Evolutionary conservation across 139 green algal species (phyloP), one percentile per base, ranked within the genome.

Genomic region (Picochlorum sp.): DNA sequence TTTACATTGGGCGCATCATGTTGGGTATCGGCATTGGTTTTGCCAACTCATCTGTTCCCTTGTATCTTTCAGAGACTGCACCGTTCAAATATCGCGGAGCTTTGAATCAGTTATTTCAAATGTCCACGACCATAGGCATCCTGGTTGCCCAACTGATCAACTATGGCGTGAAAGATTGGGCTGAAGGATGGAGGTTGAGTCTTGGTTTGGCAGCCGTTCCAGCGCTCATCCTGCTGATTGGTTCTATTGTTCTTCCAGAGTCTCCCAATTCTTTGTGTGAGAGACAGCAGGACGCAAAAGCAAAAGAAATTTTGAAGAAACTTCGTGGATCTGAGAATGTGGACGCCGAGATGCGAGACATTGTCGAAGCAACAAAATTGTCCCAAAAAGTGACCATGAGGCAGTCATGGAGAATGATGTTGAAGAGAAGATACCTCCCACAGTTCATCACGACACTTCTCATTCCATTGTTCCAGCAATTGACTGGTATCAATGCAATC

Each of bases 11-110:
- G 3, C 76, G 87, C 21, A 56, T 90, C 14, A 65, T 85, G 21
- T 69, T 95, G 18, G 86, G 86, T 15, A 56, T 94, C 14, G 86
- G 82, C 4, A 78, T 94, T 15, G 86, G 84, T 14, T 78, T 90
- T 62, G 81, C 82, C 38, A 87, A 72, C 37, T 58, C 58, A 45
- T 26, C 61, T 10, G 63, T 69, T 26, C 66, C 66, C 0, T 62
- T 72, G 34, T 72, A 72, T 54, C 56, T 72, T 18, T 72, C 66
- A 16, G 66, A 72, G 66, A 71, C 62, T 49, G 61, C 61, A 0
- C 68, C 68, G 26, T n/a, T 16, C 31, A 57, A 74, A 15, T 68
- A 54, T 38, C 52, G 69, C 4, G 70, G 70, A 13, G 70, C 50
- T 15, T n/a, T 72, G 18, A 77, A 77, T 58, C 70, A 73, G 45